These are phyloP conservation scores for Blumeriella jaapii DNA, from an alignment of 2,329 filamentous ascomycete species.

Conservation along the genomic window DNA sequence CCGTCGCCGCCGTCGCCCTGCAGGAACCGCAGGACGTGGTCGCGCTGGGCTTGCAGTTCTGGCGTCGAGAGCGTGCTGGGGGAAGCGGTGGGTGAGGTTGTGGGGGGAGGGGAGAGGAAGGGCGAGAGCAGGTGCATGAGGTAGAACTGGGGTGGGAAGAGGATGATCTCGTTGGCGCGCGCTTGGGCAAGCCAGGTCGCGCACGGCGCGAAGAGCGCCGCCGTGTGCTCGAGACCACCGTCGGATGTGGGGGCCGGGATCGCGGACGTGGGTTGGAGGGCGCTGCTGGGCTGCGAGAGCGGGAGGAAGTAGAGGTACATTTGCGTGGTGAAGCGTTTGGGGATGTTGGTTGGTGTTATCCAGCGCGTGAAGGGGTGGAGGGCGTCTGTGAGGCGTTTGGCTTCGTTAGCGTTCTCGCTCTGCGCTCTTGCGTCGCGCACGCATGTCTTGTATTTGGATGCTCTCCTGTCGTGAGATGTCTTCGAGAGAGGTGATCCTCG, in stretches of 20 bases:
- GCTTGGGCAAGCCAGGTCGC: constrained; percentile 58
- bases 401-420: neutral
- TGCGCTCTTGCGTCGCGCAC: neutral
- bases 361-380: constrained; percentile 73
- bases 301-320: constrained; percentile 95
- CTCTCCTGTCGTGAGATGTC: too few species aligned
- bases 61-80: constrained; percentile 10
- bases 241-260: constrained; percentile 53
- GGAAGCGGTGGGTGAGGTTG: constrained; percentile 16
- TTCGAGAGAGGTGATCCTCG: neutral
- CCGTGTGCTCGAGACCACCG: constrained; percentile 53
- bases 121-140: constrained; percentile 48
- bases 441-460: too few species aligned
- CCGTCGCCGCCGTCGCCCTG: constrained; percentile 30
- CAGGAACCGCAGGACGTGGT: constrained; percentile 43
- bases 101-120: constrained; percentile 33
- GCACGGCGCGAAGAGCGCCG: constrained; percentile 65
- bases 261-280: constrained; percentile 18
- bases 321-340: constrained; percentile 80
- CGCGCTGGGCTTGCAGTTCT: constrained; percentile 37
- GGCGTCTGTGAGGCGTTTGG: neutral
- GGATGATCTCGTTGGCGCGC: constrained; percentile 53
- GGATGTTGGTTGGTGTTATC: constrained; percentile 66
- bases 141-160: constrained; percentile 86
- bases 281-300: constrained; percentile 27